A percentile compares a stretch with the other conserved stretches of the same genome.
Evolutionary conservation across 2,329 filamentous ascomycete species (phyloP).

Genomic region (Acrocalymma vagum): DNA sequence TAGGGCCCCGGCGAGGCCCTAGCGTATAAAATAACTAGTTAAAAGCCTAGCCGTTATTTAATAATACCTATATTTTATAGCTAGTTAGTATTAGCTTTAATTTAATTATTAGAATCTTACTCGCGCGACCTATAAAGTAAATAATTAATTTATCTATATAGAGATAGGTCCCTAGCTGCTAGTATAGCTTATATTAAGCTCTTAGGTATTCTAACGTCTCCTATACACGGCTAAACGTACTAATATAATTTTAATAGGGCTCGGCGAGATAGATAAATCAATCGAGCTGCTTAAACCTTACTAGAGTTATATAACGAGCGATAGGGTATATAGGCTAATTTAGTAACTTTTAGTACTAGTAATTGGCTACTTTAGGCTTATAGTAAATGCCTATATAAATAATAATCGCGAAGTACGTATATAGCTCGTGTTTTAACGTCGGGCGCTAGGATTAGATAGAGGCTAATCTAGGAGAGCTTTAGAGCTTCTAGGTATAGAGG

Average conservation of each 20-base stretch:
- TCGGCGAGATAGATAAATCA: constrained; percentile 3
- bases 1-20: too few species aligned
- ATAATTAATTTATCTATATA: constrained; percentile 1
- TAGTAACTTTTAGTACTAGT: background rate
- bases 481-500: too few species aligned
- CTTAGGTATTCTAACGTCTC: background rate
- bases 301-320: background rate
- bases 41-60: too few species aligned
- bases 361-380: background rate
- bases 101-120: constrained; percentile 1
- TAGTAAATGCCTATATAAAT: background rate
- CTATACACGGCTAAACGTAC: constrained; percentile 1
- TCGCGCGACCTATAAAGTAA: constrained; percentile 1
- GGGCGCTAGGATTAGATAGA: too few species aligned
- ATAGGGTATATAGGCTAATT: background rate
- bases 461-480: too few species aligned
- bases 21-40: too few species aligned
- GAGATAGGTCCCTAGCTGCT: background rate
- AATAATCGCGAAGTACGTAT: constrained; percentile 5
- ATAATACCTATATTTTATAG: too few species aligned
- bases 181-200: background rate
- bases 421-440: constrained; percentile 1
- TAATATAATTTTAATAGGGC: background rate
- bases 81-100: constrained; percentile 6
- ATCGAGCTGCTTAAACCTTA: constrained; percentile 1